Conservation (phyloP, 495 filamentous ascomycete species). For the Xylaria flabelliformis region DNA sequence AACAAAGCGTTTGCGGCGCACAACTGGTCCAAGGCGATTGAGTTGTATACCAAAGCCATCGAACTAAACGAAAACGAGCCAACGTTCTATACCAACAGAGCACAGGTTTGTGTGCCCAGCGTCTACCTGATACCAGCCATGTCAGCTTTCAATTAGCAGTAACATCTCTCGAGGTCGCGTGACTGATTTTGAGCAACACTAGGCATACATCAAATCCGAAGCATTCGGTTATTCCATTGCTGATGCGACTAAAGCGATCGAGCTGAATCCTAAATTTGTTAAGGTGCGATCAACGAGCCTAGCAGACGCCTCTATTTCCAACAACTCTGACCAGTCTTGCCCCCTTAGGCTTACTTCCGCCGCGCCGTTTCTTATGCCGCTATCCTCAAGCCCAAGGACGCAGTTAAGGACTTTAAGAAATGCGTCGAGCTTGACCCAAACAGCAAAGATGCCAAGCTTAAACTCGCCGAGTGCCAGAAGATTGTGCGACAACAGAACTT, state of each 20-base stretch:
- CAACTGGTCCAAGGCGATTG: conserved; percentile 85
- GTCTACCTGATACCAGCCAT: background rate
- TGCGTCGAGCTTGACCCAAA: conserved; percentile 84
- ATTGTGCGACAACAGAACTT: conserved; percentile 89
- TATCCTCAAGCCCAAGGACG: conserved; percentile 84
- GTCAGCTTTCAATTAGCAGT: conserved; percentile 13
- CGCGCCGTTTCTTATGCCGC: conserved; percentile 89
- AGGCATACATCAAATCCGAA: conserved; percentile 96
- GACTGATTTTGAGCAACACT: conserved; percentile 44
- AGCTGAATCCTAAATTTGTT: conserved; percentile 83
- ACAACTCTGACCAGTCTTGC: conserved; percentile 5
- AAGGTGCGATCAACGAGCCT: conserved; percentile 63
- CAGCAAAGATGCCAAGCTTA: conserved; percentile 90
- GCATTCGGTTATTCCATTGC: conserved; percentile 89
- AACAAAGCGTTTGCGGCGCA: conserved; percentile 90
- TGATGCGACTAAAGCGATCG: conserved; percentile 93
- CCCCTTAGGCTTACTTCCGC: conserved; percentile 85
- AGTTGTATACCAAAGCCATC: conserved; percentile 90
- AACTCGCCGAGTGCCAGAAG: conserved; percentile 90
- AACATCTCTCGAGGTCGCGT: conserved; percentile 45
- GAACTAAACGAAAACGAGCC: conserved; percentile 82
- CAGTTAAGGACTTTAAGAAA: conserved; percentile 88
- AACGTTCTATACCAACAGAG: conserved; percentile 90
- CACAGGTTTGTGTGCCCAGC: conserved; percentile 69
- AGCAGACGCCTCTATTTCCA: background rate